A percentile compares a stretch with the other conserved stretches of the same genome.
Conservation (phyloP, 805 yeast genomes). For the Saturnispora sanitii region DNA sequence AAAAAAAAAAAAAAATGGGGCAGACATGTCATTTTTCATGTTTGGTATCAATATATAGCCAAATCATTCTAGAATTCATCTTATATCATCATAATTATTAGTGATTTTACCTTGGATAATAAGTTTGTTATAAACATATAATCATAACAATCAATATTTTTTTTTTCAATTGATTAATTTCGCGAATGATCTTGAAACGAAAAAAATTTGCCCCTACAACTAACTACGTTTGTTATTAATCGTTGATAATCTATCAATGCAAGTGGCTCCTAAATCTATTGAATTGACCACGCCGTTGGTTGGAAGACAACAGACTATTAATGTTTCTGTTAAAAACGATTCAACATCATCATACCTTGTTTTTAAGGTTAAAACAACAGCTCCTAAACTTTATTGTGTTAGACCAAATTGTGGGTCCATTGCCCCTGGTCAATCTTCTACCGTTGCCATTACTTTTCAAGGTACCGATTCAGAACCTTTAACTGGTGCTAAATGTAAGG, state of each 20-base stretch:
- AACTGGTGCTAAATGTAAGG: constrained; percentile 69
- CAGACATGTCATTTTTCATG: too few species aligned
- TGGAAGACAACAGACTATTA: constrained; percentile 51
- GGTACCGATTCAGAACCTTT: constrained; percentile 72
- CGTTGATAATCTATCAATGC: neutral
- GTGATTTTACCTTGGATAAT: too few species aligned
- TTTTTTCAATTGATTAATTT: too few species aligned
- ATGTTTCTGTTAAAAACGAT: constrained; percentile 48
- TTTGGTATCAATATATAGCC: neutral
- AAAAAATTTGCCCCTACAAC: neutral
- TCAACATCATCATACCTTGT: constrained; percentile 45
- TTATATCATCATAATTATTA: too few species aligned
- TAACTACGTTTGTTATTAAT: neutral
- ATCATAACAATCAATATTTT: too few species aligned
- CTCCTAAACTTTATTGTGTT: constrained; percentile 90
- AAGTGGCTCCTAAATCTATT: constrained; percentile 8
- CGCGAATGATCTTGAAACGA: too few species aligned
- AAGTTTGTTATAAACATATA: too few species aligned
- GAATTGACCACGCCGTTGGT: constrained; percentile 49
- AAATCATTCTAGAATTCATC: too few species aligned
- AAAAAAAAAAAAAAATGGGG: too few species aligned
- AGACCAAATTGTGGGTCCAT: constrained; percentile 88
- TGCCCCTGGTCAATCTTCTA: constrained; percentile 60
- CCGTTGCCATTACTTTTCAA: constrained; percentile 77
- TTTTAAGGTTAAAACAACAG: constrained; percentile 95